Base-by-base conservation (phyloP, 306 rosid species). In the Bauhinia variegata region DNA sequence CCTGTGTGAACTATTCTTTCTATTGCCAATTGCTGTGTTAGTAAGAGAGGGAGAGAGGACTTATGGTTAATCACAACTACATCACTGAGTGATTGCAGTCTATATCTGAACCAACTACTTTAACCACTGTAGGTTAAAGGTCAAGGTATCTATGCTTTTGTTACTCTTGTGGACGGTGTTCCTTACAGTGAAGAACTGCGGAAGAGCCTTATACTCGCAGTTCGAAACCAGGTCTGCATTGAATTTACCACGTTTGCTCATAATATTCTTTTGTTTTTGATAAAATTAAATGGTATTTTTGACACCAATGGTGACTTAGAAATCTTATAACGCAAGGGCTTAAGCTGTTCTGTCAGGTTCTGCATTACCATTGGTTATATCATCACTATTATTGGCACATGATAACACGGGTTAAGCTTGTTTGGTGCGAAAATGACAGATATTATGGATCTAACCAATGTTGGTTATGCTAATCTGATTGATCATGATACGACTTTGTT, bases 61-160 rank as follows among this genome's bases (percentile, higher is more conserved):
- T 11, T 59, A 18, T 71, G 34, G 42, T 42, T 71, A 17, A 50
- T 74, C 57, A 28, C n/a, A 28, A 28, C 46, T 37, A 34, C 52
- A 47, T 71, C 31, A 37, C 57, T 55, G 18, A 13, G 55, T 71
- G 62, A 70, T 58, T 53, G 59, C 32, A 36, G 55, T 44, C 58
- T 61, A 53, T 50, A 58, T 67, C 61, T 78, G 30, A 78, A 59
- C 42, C 71, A 67, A 52, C 53, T 54, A 17, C 54, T 67, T 74
- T 61, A 18, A 49, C 43, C 61, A 38, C 33, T 72, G 80, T 69
- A 95, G 99, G 96, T 95, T 64, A 95, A 95, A 82, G 99, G 99
- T 38, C 99, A 95, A 75, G 88, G 92, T 61, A 88, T 95, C 63
- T 95, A 90, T 68, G 99, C 99, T 59, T 95, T 90, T 83, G 91